Percentiles rank a stretch among this genome's conserved stretches.
These are phyloP conservation scores for Calamus simplicifolius DNA, from an alignment of 176 grass and related monocot species.

Conservation along the genomic window DNA sequence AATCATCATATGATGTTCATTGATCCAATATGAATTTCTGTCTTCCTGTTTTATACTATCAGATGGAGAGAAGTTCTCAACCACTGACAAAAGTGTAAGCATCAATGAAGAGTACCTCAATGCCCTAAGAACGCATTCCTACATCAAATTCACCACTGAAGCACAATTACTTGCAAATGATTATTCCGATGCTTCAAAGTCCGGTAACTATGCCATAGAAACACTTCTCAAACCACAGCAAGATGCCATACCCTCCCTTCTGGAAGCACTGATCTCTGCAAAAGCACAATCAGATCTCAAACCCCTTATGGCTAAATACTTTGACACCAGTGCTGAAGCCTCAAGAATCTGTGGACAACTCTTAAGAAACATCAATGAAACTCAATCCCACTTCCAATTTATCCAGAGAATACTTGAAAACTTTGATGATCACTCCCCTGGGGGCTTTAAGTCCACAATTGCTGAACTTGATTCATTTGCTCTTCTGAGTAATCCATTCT, in stretches of 20 bases:
- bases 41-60: neutral
- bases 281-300: conserved; percentile 18
- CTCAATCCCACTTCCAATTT: conserved; percentile 23
- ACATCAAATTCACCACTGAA: conserved; percentile 13
- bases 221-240: conserved; percentile 5
- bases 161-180: neutral
- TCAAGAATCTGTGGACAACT: conserved; percentile 36
- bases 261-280: conserved; percentile 7
- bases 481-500: conserved; percentile 29
- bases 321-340: conserved; percentile 34
- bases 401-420: conserved; percentile 14
- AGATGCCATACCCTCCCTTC: conserved; percentile 9
- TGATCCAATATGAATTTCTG: no score
- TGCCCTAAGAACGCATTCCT: conserved; percentile 21
- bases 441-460: no score
- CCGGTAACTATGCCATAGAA: neutral
- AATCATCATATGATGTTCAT: no score
- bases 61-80: conserved; percentile 3
- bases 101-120: conserved; percentile 32
- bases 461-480: conserved; percentile 6
- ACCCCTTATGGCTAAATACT: conserved; percentile 23
- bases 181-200: no score
- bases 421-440: no score
- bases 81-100: conserved; percentile 1
- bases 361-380: conserved; percentile 25